These are phyloP conservation scores for Cubamyces sp. DNA, from an alignment of 768 basidiomycete species.

Conservation along the genomic window DNA sequence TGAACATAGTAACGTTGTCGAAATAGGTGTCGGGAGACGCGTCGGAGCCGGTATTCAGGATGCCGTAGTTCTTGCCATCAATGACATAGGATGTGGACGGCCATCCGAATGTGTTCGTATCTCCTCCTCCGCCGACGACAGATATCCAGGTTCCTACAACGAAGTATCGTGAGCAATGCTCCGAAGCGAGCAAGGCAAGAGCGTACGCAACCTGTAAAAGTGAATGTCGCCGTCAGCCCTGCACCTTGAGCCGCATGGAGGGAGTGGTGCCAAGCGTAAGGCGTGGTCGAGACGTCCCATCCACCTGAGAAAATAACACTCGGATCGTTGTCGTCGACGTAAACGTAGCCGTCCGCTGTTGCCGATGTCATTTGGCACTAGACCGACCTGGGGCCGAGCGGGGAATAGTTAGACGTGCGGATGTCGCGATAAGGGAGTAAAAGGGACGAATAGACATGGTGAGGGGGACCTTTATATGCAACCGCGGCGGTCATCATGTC, in stretches of 20 bases:
- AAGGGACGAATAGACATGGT: no score
- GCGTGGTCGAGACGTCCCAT: neutral
- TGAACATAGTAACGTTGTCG: conserved; percentile 11
- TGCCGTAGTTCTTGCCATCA: neutral
- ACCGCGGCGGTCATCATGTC: no score
- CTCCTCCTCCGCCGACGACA: neutral
- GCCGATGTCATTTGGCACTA: neutral
- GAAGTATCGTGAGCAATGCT: no score
- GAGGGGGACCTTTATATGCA: no score
- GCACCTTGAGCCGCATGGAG: neutral
- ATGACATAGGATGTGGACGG: neutral
- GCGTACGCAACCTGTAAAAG: neutral
- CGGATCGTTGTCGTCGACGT: neutral
- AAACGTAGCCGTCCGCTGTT: neutral
- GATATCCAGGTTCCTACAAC: neutral
- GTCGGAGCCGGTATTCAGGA: neutral
- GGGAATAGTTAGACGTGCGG: neutral
- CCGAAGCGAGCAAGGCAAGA: neutral
- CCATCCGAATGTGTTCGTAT: neutral
- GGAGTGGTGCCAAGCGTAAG: neutral
- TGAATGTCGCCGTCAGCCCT: neutral
- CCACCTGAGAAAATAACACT: neutral
- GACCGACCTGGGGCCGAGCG: neutral
- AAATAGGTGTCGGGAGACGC: neutral
- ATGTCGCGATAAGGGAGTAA: neutral